Evolutionary conservation across 306 rosid genomes (phyloP).

Genomic region (Betula pendula): DNA sequence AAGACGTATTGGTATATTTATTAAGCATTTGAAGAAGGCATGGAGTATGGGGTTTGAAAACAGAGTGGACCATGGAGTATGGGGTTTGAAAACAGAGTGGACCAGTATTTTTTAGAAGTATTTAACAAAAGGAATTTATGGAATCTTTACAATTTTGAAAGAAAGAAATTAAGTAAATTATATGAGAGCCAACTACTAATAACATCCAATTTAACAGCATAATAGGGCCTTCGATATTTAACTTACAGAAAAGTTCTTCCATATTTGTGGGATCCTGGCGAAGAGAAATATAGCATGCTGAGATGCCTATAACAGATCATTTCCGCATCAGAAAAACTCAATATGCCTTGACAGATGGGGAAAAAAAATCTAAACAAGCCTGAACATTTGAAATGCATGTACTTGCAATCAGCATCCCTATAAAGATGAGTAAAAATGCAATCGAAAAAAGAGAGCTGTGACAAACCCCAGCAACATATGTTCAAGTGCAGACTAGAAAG

Average conservation of each 20-base stretch:
- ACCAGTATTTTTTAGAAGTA: not conserved
- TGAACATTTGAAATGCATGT: not conserved
- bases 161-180: conserved; percentile 9
- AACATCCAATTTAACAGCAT: conserved; percentile 24
- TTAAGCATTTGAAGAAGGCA: not conserved
- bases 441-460: not conserved
- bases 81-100: not conserved
- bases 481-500: conserved; percentile 5
- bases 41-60: not conserved
- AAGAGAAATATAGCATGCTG: conserved; percentile 88
- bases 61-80: not conserved
- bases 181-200: conserved; percentile 3
- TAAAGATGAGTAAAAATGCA: not conserved
- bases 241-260: conserved; percentile 93
- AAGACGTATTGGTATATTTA: not conserved
- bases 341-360: conserved; percentile 8
- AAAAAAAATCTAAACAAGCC: not conserved
- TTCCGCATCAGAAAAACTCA: conserved; percentile 32
- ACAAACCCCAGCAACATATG: conserved; percentile 21
- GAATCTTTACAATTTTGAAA: not conserved
- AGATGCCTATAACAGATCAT: conserved; percentile 70
- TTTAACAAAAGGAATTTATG: not conserved
- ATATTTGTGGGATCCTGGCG: conserved; percentile 96
- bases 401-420: not conserved
- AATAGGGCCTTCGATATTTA: conserved; percentile 23